These are phyloP conservation scores for Laetiporus sulphureus DNA, from an alignment of 1,284 basidiomycete genomes.

Conservation along the genomic window DNA sequence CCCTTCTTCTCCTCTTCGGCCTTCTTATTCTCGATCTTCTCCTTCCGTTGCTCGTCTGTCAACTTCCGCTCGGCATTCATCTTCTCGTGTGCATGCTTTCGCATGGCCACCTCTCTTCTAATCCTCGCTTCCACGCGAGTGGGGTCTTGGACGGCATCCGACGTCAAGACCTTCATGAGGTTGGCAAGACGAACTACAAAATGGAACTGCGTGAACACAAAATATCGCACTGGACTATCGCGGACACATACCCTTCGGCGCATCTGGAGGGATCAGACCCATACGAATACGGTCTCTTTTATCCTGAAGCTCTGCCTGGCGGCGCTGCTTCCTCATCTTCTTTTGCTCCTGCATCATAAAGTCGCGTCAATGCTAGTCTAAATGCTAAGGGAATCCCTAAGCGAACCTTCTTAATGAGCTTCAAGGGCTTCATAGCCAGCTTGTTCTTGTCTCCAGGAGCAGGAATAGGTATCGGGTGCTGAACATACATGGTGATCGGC, in stretches of 20 bases:
- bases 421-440: constrained; percentile 72
- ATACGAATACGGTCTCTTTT: constrained; percentile 94
- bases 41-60: constrained; percentile 82
- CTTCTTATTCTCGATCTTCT: constrained; percentile 84
- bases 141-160: constrained; percentile 94
- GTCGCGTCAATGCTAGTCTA: constrained; percentile 7
- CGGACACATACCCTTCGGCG: constrained; percentile 75
- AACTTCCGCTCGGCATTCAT: constrained; percentile 90
- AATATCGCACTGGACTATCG: neutral
- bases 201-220: constrained; percentile 6
- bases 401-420: constrained; percentile 79
- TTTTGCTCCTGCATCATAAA: constrained; percentile 72
- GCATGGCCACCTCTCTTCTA: constrained; percentile 85
- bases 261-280: constrained; percentile 92
- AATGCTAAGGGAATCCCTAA: neutral
- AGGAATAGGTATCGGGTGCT: constrained; percentile 96
- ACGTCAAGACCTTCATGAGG: constrained; percentile 96
- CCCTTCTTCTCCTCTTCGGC: constrained; percentile 85
- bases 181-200: constrained; percentile 85
- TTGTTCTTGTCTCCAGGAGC: constrained; percentile 84
- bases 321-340: constrained; percentile 89
- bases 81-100: constrained; percentile 87
- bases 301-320: constrained; percentile 89
- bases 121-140: constrained; percentile 97
- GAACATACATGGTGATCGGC: constrained; percentile 87